Evolutionary conservation across 1,284 basidiomycete species (phyloP).

Genomic region (Trichosporon faecale): DNA sequence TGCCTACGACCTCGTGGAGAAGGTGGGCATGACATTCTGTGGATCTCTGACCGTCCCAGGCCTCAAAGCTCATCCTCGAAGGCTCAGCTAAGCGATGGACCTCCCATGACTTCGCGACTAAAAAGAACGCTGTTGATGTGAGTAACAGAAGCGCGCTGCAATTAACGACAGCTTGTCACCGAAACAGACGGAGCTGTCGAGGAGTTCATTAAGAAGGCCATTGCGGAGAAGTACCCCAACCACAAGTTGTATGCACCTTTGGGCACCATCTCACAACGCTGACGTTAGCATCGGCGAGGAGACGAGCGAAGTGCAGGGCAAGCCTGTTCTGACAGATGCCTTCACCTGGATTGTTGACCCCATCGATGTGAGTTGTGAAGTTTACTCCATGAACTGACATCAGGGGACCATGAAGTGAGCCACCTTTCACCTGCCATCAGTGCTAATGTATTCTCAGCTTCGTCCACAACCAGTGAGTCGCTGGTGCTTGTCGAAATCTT

Average conservation of each 20-base stretch:
- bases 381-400: background rate
- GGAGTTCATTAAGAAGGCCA: slow-evolving; percentile 71
- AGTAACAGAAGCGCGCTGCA: slow-evolving; percentile 12
- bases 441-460: slow-evolving; percentile 34
- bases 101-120: slow-evolving; percentile 27
- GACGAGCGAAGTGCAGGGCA: slow-evolving; percentile 63
- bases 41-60: slow-evolving; percentile 18
- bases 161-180: slow-evolving; percentile 70
- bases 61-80: slow-evolving; percentile 27
- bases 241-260: slow-evolving; percentile 64
- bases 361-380: slow-evolving; percentile 40
- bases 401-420: slow-evolving; percentile 51
- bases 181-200: slow-evolving; percentile 92
- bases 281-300: slow-evolving; percentile 70
- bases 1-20: slow-evolving; percentile 24
- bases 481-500: background rate
- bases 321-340: slow-evolving; percentile 68
- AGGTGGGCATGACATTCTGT: slow-evolving; percentile 16
- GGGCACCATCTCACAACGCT: background rate
- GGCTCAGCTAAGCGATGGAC: slow-evolving; percentile 37
- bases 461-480: slow-evolving; percentile 44
- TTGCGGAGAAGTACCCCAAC: slow-evolving; percentile 65
- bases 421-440: too few relatives aligned
- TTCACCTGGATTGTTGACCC: slow-evolving; percentile 51
- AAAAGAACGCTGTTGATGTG: slow-evolving; percentile 59